Evolutionary conservation across 2,329 filamentous ascomycete genomes (phyloP), one percentile per base, ranked within the genome.

Genomic region (Aureobasidium zeae): DNA sequence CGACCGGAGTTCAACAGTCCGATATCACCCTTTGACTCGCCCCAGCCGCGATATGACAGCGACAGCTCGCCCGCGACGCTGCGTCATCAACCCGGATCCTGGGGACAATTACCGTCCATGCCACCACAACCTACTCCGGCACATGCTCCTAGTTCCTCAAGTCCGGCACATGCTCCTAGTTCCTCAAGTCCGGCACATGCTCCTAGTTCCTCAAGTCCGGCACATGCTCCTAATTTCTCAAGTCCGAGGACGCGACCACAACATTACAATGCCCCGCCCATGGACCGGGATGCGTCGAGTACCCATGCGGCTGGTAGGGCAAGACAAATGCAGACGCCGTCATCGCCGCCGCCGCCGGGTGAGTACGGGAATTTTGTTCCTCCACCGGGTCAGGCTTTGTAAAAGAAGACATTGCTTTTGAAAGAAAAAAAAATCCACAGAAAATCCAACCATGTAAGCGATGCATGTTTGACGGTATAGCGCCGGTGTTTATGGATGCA

Each of bases 341-440:
- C 30, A 5, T 19, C 34, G 11, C 39, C 39, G 11, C 30, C 22
- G 19, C 21, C 21, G 19, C 15, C 12, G 1, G 20, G 17, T 6
- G n/a, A n/a, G 12, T 20, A 32, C 10, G 13, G 17, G 15, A 15
- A 20, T 8, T 28, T 20, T 3, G 11, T 25, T 4, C 32, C 37
- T 10, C 37, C 37, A 21, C 37, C 37, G 11, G 37, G 37, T 6
- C 37, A 41, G 28, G 37, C 37, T 12, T 25, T 41, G n/a, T 36
- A n/a, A 10, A 16, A 15, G 24, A n/a, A 10, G 16, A 32, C 6
- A 20, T 19, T 38, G 35, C 21, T 20, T 38, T 26, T 20, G 21
- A 13, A 35, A 9, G 20, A 30, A 10, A 24, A 16, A 22, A 24
- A 21, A 16, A n/a, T n/a, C n/a, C n/a, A n/a, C n/a, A n/a, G n/a